phyloP scores from a whole-genome alignment of 257 asterid genomes.

The Solanum verrucosum region DNA sequence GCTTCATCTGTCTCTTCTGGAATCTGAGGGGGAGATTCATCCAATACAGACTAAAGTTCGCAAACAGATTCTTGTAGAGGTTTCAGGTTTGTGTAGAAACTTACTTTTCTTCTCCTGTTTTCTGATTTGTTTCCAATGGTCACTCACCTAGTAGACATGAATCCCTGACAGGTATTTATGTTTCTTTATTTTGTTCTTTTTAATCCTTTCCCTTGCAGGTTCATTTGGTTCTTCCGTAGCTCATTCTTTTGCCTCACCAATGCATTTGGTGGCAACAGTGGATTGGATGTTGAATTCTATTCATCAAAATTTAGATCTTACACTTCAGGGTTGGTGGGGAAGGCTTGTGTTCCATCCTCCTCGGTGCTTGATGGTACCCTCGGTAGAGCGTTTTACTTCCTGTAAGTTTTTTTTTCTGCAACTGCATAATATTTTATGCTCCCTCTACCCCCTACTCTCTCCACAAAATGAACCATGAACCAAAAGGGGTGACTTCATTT shows the following conservation, averaged over 20 bases:
- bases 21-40: not conserved
- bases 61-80: not conserved
- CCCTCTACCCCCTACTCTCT: not conserved
- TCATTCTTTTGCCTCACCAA: not conserved
- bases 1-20: not conserved
- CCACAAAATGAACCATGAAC: not conserved
- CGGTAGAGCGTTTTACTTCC: slow-evolving; percentile 10
- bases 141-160: not conserved
- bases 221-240: slow-evolving; percentile 5
- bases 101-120: not conserved
- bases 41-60: not conserved
- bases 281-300: slow-evolving; percentile 12
- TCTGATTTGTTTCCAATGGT: not conserved
- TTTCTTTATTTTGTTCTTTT: not conserved
- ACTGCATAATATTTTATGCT: not conserved
- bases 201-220: slow-evolving; percentile 6
- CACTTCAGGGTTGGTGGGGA: slow-evolving; percentile 45
- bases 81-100: not conserved
- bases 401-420: slow-evolving; percentile 22
- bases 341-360: slow-evolving; percentile 33
- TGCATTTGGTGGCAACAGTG: slow-evolving; percentile 3
- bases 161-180: not conserved
- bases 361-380: slow-evolving; percentile 17
- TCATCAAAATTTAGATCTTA: slow-evolving; percentile 12
- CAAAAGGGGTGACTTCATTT: not conserved